These are phyloP conservation scores for Dactylellina drechsleri DNA, from an alignment of 2,329 filamentous ascomycete genomes.

Conservation along the genomic window DNA sequence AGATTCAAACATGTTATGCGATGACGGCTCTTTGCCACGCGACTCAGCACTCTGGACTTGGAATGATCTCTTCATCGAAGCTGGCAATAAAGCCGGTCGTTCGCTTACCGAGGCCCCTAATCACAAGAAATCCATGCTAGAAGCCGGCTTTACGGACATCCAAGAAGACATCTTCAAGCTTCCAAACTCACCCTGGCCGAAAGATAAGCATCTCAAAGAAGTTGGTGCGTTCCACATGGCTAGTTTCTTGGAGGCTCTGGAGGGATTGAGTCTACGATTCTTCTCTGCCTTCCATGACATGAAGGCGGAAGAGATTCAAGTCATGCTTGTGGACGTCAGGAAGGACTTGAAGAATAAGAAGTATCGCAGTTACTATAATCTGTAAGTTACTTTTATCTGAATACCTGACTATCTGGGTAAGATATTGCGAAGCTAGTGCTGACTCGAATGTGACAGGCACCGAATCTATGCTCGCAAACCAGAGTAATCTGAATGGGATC, in stretches of 20 bases:
- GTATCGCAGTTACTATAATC: conserved; percentile 52
- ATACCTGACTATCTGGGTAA: not conserved
- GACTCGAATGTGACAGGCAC: conserved; percentile 22
- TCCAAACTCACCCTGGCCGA: conserved; percentile 69
- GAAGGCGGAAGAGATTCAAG: conserved; percentile 47
- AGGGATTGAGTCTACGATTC: conserved; percentile 57
- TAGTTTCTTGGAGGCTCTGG: conserved; percentile 56
- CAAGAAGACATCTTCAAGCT: conserved; percentile 67
- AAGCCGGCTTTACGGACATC: conserved; percentile 68
- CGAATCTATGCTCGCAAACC: conserved; percentile 40
- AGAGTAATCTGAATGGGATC: not conserved
- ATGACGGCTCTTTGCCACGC: conserved; percentile 60
- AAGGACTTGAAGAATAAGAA: conserved; percentile 54
- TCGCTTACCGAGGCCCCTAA: conserved; percentile 52
- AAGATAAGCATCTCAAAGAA: conserved; percentile 58
- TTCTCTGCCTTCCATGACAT: conserved; percentile 55
- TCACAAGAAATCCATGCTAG: conserved; percentile 50
- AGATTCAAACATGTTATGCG: conserved; percentile 68
- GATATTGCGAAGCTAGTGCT: not conserved
- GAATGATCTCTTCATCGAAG: conserved; percentile 52
- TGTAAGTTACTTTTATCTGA: conserved; percentile 62
- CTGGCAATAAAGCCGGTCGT: conserved; percentile 42
- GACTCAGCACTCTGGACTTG: conserved; percentile 47
- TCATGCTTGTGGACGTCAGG: conserved; percentile 54
- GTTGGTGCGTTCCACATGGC: conserved; percentile 57